Evolutionary conservation across 345 rosid genomes (phyloP).

Genomic region (Aethionema arabicum): DNA sequence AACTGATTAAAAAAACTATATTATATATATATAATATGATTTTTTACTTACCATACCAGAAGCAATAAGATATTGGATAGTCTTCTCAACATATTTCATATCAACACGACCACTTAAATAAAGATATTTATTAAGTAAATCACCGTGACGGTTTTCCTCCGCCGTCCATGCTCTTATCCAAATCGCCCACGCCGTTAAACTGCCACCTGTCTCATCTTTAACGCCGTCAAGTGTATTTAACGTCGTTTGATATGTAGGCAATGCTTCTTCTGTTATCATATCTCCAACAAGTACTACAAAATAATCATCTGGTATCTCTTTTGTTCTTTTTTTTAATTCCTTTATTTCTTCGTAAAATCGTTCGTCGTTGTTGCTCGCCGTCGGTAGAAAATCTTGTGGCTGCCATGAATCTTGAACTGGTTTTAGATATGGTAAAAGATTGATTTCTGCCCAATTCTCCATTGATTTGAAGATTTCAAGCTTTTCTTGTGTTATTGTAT

Average conservation of each 20-base stretch:
- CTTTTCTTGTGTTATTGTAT: slow-evolving; percentile 49
- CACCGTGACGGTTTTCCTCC: slow-evolving; percentile 65
- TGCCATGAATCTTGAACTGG: slow-evolving; percentile 68
- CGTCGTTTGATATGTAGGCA: slow-evolving; percentile 77
- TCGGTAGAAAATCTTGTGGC: slow-evolving; percentile 62
- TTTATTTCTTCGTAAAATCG: slow-evolving; percentile 44
- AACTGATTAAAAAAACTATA: no score
- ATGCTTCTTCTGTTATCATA: slow-evolving; percentile 79
- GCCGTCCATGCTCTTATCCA: slow-evolving; percentile 69
- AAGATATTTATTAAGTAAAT: slow-evolving; percentile 58
- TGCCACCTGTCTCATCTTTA: slow-evolving; percentile 39
- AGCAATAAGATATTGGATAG: slow-evolving; percentile 45
- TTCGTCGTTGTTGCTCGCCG: slow-evolving; percentile 42
- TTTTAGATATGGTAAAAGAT: slow-evolving; percentile 48
- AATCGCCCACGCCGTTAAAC: slow-evolving; percentile 52
- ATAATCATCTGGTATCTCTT: slow-evolving; percentile 39
- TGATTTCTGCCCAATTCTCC: slow-evolving; percentile 41
- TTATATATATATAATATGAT: background rate
- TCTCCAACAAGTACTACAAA: slow-evolving; percentile 44
- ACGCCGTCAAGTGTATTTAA: slow-evolving; percentile 65
- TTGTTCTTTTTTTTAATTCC: slow-evolving; percentile 48
- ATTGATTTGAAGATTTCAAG: slow-evolving; percentile 59
- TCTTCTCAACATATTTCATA: slow-evolving; percentile 57
- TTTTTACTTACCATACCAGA: slow-evolving; percentile 39
- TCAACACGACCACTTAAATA: slow-evolving; percentile 58